A percentile compares a stretch with the other conserved stretches of the same genome.
phyloP scores from a whole-genome alignment of 2,329 filamentous ascomycete genomes.

The Blumeriella jaapii region DNA sequence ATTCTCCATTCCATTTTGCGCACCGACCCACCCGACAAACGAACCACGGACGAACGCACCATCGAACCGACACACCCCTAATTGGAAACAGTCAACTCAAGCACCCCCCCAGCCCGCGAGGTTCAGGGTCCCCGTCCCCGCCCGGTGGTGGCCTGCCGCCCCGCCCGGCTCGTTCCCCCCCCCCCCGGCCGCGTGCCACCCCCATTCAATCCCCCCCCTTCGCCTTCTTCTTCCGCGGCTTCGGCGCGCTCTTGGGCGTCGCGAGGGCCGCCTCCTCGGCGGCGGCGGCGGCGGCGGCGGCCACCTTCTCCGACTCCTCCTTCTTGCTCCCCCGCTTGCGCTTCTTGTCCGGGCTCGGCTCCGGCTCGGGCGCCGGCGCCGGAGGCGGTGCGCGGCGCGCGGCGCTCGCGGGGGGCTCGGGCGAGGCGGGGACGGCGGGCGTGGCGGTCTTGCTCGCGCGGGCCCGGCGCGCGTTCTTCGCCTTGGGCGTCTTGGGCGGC shows the following conservation, averaged over 20 bases:
- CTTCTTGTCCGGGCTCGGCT: too few relatives aligned
- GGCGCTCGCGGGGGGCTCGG: constrained; percentile 13
- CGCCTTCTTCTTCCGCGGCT: constrained; percentile 28
- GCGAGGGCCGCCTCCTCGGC: constrained; percentile 35
- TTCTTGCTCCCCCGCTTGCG: constrained; percentile 35
- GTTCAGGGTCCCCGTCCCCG: too few relatives aligned
- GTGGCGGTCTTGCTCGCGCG: constrained; percentile 18
- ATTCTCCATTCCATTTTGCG: background rate
- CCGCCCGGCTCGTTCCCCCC: background rate
- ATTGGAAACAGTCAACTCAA: background rate
- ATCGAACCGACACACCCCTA: background rate
- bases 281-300: constrained; percentile 25
- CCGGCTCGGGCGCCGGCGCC: constrained; percentile 19
- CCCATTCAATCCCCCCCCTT: constrained; percentile 42
- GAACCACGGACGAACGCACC: background rate
- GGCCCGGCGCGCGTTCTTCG: constrained; percentile 31
- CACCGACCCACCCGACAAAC: background rate
- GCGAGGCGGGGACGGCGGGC: constrained; percentile 27
- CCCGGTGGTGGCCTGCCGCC: too few relatives aligned
- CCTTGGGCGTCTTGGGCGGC: constrained; percentile 45
- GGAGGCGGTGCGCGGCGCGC: constrained; percentile 17
- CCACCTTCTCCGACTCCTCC: constrained; percentile 15
- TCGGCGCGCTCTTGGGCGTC: constrained; percentile 21
- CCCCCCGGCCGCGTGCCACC: background rate
- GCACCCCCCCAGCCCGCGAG: background rate